Base-by-base conservation (phyloP, 169 alveolate species). In the Plasmodium berghei region DNA sequence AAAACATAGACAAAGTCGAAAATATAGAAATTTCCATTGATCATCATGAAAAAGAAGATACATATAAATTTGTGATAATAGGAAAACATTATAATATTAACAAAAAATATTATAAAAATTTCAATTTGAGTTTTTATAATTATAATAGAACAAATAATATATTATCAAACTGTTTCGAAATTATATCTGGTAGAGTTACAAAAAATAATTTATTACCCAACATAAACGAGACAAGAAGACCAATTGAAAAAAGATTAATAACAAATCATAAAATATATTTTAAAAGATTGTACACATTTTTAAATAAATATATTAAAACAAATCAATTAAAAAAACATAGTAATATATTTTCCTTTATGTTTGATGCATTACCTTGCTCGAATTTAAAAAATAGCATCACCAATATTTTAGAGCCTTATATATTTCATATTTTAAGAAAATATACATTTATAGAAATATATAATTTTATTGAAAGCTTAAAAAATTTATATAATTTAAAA, bases 351-450 rank as follows among this genome's bases (percentile, higher is more conserved):
- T 70, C 83, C 1, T 83, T 83, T 40, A 40, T 83, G 46, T 83
- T 83, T 22, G 90, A 83, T 49, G 90, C 90, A 5, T 64, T 83
- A 14, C 90, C 90, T 55, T 42, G 86, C 12, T 24, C 16, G n/a
- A 83, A 42, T 28, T 28, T 58, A 5, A 61, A 40, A 40, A 67
- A 48, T 45, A 34, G 59, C 52, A 52, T 83, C 16, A 83, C 22
- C 16, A 49, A 54, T 48, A 54, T 42, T 3, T 49, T 83, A 46
- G 90, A 66, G 48, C 85, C 85, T 2, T 42, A 70, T 6, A 54
- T 83, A 18, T 62, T 55, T 55, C 12, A 70, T 0, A 83, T 83
- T 9, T 54, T 67, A 26, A 45, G 73, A 52, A 12, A 22, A 48
- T 56, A 83, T 46, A 49, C 67, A 22, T 83, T 83, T 61, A 83